Evolutionary conservation across 164 flowering plant species (phyloP).

Genomic region (Piper betle): DNA sequence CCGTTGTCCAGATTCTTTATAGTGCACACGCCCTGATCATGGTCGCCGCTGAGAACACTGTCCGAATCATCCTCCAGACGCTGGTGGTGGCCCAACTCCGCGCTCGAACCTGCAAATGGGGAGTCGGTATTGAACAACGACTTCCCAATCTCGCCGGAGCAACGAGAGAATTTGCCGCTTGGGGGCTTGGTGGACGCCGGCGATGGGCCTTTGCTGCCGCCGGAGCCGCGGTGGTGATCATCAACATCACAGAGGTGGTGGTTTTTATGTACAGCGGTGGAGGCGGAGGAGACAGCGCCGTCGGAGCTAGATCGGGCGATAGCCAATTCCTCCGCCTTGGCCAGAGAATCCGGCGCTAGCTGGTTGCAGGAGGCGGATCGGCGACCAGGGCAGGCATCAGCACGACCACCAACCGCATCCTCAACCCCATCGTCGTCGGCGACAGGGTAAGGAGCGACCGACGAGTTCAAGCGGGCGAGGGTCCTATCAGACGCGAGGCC

Average conservation of each 20-base stretch:
- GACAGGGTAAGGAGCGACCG: background rate
- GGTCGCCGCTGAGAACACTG: conserved; percentile 1
- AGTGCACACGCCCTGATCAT: conserved; percentile 26
- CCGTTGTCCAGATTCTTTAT: conserved; percentile 93
- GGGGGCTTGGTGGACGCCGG: conserved; percentile 42
- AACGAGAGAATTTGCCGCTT: conserved; percentile 23
- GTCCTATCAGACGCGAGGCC: too few species aligned
- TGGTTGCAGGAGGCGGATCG: conserved; percentile 6
- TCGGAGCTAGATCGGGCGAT: conserved; percentile 46
- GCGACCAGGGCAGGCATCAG: background rate
- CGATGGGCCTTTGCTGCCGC: conserved; percentile 18
- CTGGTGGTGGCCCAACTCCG: background rate
- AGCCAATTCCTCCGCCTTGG: conserved; percentile 1
- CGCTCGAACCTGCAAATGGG: background rate
- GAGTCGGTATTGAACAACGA: conserved; percentile 7
- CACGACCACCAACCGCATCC: too few species aligned
- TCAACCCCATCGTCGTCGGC: too few species aligned
- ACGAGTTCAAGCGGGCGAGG: too few species aligned
- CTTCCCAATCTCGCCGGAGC: conserved; percentile 14
- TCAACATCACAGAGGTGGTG: conserved; percentile 1
- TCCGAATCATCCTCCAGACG: conserved; percentile 5
- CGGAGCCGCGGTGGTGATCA: background rate
- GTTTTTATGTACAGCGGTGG: conserved; percentile 16
- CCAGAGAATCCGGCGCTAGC: background rate
- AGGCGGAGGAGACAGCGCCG: conserved; percentile 11